Conservation (phyloP, 768 basidiomycete species). For the Termitomyces sp. region DNA sequence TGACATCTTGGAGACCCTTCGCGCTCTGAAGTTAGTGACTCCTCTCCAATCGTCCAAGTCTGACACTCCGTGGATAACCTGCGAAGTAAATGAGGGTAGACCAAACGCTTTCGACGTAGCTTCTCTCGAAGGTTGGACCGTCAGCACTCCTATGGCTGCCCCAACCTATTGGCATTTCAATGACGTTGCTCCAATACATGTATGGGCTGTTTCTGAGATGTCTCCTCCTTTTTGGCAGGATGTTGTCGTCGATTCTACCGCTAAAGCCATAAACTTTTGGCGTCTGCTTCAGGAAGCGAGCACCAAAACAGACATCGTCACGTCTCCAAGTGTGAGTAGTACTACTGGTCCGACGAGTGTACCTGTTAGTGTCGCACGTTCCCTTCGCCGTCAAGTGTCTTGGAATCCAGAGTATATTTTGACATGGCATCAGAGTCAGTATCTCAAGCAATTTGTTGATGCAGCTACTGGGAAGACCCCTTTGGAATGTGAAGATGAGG, state of each 20-base stretch:
- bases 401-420: constrained; percentile 62
- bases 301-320: constrained; percentile 25
- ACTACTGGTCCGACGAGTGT: constrained; percentile 20
- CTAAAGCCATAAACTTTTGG: constrained; percentile 52
- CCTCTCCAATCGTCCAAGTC: constrained; percentile 48
- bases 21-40: constrained; percentile 48
- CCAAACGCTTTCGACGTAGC: constrained; percentile 42
- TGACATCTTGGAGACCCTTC: constrained; percentile 56
- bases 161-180: constrained; percentile 65
- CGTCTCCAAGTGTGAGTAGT: constrained; percentile 10
- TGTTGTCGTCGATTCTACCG: constrained; percentile 30
- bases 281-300: constrained; percentile 43
- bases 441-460: constrained; percentile 49
- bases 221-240: constrained; percentile 52
- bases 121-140: constrained; percentile 36
- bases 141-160: constrained; percentile 36
- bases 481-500: constrained; percentile 39
- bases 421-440: constrained; percentile 64
- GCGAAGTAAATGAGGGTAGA: constrained; percentile 33
- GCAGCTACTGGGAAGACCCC: constrained; percentile 36
- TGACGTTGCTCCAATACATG: constrained; percentile 45
- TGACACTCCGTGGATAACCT: constrained; percentile 38
- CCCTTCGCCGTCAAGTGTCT: constrained; percentile 51
- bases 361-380: constrained; percentile 30
- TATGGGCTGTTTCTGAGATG: constrained; percentile 50